Conservation (phyloP, 2,329 filamentous ascomycete genomes). For the Ophiostoma sp. region DNA sequence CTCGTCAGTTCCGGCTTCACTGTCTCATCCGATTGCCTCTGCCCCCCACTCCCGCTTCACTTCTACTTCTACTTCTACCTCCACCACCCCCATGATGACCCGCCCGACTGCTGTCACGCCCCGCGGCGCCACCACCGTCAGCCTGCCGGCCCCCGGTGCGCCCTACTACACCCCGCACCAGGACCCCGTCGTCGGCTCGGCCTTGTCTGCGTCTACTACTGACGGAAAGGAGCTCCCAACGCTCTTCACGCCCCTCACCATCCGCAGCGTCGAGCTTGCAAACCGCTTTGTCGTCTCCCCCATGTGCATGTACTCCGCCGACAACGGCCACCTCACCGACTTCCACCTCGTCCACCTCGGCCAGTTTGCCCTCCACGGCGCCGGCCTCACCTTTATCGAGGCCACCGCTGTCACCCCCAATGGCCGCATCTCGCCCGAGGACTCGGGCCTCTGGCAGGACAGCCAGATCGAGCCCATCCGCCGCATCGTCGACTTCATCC, state of each 20-base stretch:
- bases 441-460: conserved; percentile 78
- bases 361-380: conserved; percentile 69
- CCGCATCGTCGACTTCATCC: conserved; percentile 69
- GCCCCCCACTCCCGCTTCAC: not conserved
- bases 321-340: conserved; percentile 64
- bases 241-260: conserved; percentile 52
- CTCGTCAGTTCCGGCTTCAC: not conserved
- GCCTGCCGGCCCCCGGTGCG: conserved; percentile 41
- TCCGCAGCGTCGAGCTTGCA: conserved; percentile 48
- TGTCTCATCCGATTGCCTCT: not conserved
- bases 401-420: conserved; percentile 69
- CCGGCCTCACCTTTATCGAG: conserved; percentile 69
- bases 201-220: conserved; percentile 30
- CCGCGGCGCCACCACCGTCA: conserved; percentile 26
- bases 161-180: conserved; percentile 54
- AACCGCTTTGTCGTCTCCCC: conserved; percentile 57
- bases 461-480: conserved; percentile 68
- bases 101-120: conserved; percentile 18
- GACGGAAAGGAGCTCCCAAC: conserved; percentile 38
- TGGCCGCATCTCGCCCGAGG: conserved; percentile 77
- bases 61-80: not conserved
- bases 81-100: conserved; percentile 14
- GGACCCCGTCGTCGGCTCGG: conserved; percentile 46
- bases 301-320: conserved; percentile 57
- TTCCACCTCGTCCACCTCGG: conserved; percentile 82